Base-by-base conservation (phyloP, 768 basidiomycete genomes). In the Lentinula aciculospora region DNA sequence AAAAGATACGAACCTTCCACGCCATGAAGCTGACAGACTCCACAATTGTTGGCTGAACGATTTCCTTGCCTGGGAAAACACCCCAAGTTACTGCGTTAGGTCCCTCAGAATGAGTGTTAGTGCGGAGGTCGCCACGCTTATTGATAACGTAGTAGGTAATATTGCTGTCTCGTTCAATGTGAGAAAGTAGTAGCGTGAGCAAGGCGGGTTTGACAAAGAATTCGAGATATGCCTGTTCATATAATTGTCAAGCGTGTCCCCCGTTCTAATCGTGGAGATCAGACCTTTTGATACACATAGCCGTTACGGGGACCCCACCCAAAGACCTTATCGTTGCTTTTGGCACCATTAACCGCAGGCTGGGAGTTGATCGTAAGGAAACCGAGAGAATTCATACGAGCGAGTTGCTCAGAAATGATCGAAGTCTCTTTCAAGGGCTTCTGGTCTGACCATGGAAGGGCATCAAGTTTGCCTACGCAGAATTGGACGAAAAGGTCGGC, bases 71-170 rank as follows among this genome's bases (percentile, higher is more conserved):
- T 4, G 95, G 93, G 80, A 96, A 98, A 8, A 97, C 92, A 61
- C 95, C 95, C 95, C 95, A 98, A 1, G 95, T 98, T 17, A 98
- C 94, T n/a, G 95, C 95, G 65, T 97, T 98, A 27, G 97, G 95
- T 2, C 95, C 94, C 51, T 97, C 94, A 2, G 88, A 91, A 64
- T 93, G 90, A 15, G 86, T 94, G 77, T 98, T 99, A 49, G 97
- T 98, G 56, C 88, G 84, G 50, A 99, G 76, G 69, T 98, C 95
- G 39, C 97, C 97, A 40, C 86, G 84, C 70, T 89, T 92, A 81
- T 98, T 98, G 71, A 98, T 96, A 48, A 94, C 92, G 66, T 98
- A 96, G 78, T 98, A 99, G 2, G 94, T 98, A 67, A 96, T 89
- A 63, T 87, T 84, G 59, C 82, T 81, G 66, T 97, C 92, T 17